These are phyloP conservation scores for Clarireedia sp. DNA, from an alignment of 2,329 filamentous ascomycete genomes.

Conservation along the genomic window DNA sequence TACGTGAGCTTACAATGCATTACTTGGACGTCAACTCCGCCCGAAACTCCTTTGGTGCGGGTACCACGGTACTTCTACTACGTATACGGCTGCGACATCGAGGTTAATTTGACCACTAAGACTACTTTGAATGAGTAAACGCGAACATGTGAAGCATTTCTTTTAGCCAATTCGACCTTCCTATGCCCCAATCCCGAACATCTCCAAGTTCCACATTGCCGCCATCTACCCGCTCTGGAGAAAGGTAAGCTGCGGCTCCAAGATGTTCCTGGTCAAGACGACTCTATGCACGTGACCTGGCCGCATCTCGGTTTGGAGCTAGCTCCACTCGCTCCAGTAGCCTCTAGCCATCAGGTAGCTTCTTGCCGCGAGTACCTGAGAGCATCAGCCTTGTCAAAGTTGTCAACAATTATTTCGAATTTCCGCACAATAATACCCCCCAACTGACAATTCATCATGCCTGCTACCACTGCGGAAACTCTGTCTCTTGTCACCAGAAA, in stretches of 20 bases:
- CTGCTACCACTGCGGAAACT: slow-evolving; percentile 92
- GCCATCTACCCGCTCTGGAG: neutral
- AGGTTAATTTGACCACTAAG: neutral
- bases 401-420: slow-evolving; percentile 9
- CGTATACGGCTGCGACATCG: neutral
- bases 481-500: slow-evolving; percentile 89
- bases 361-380: slow-evolving; percentile 10
- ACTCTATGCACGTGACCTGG: neutral
- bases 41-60: neutral
- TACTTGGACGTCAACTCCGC: neutral
- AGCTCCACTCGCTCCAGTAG: neutral
- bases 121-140: neutral
- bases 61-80: neutral
- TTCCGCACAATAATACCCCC: slow-evolving; percentile 8
- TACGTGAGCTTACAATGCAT: neutral
- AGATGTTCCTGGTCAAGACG: neutral
- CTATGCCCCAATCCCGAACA: neutral
- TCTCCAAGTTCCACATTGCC: neutral
- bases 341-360: slow-evolving; percentile 2
- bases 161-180: neutral
- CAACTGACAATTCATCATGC: slow-evolving; percentile 53
- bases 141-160: neutral
- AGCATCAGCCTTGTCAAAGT: slow-evolving; percentile 11
- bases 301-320: slow-evolving; percentile 7
- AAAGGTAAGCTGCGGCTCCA: neutral